These are phyloP conservation scores for Middelhovenomyces tepae DNA, from an alignment of 805 yeast genomes.

Conservation along the genomic window DNA sequence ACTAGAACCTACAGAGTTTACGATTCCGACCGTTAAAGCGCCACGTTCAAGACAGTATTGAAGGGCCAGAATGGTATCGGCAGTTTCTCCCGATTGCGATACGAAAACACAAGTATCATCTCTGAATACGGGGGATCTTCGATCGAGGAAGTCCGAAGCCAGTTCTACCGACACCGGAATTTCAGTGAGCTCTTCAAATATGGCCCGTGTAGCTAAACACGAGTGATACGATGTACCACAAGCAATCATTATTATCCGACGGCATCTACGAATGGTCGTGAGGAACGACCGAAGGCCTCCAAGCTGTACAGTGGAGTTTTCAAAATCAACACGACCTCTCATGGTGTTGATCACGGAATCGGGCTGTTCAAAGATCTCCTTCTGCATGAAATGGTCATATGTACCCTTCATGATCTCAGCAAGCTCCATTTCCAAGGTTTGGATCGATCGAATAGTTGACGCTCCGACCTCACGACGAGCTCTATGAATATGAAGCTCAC, in stretches of 20 bases:
- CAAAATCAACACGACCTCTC: constrained; percentile 98
- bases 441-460: constrained; percentile 91
- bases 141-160: constrained; percentile 90
- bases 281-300: constrained; percentile 87
- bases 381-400: constrained; percentile 94
- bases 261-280: constrained; percentile 83
- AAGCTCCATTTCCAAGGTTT: constrained; percentile 92
- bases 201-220: constrained; percentile 92
- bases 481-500: constrained; percentile 97
- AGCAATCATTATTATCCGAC: constrained; percentile 96
- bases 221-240: constrained; percentile 99
- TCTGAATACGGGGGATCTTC: constrained; percentile 94
- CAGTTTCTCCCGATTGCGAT: constrained; percentile 98
- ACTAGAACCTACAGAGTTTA: constrained; percentile 93
- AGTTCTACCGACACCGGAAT: constrained; percentile 88
- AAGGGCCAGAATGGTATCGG: constrained; percentile 91
- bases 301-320: constrained; percentile 60
- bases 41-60: constrained; percentile 96
- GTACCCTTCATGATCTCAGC: constrained; percentile 98
- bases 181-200: constrained; percentile 93
- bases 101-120: constrained; percentile 97
- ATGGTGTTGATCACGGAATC: constrained; percentile 96
- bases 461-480: constrained; percentile 74
- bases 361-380: constrained; percentile 98
- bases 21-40: constrained; percentile 95